Conservation (phyloP, 257 asterid species). For the Penstemon davidsonii region DNA sequence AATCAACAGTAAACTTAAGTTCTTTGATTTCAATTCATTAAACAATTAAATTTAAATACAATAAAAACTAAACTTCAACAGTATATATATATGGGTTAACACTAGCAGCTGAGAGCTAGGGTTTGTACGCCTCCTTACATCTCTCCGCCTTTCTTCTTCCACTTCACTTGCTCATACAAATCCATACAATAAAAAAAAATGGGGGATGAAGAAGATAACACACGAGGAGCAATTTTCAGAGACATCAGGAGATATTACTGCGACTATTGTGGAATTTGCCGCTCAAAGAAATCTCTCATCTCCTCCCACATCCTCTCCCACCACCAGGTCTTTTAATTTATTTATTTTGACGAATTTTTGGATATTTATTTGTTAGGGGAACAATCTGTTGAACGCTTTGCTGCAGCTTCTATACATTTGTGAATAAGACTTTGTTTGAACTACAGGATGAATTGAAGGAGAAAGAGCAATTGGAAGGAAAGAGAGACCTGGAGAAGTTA, state of each 20-base stretch:
- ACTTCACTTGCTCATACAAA: too few species aligned
- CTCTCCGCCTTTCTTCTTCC: not conserved
- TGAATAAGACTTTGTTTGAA: conserved; percentile 10
- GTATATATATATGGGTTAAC: too few species aligned
- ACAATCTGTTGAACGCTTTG: not conserved
- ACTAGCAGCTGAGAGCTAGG: not conserved
- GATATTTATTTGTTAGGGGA: not conserved
- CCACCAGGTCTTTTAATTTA: conserved; percentile 51
- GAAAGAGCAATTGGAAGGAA: conserved; percentile 23
- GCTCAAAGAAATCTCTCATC: conserved; percentile 80
- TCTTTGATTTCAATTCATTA: too few species aligned
- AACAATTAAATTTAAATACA: too few species aligned
- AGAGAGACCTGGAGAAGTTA: conserved; percentile 31
- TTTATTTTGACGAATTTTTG: not conserved
- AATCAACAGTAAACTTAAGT: too few species aligned
- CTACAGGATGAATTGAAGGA: conserved; percentile 45
- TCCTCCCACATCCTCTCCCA: conserved; percentile 57
- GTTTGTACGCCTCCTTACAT: conserved; percentile 6
- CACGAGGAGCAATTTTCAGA: conserved; percentile 46
- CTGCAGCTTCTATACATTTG: not conserved
- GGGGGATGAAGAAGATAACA: conserved; percentile 29
- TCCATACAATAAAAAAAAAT: not conserved
- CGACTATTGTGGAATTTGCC: conserved; percentile 80
- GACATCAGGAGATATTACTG: conserved; percentile 78
- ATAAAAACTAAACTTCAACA: too few species aligned